Base-by-base conservation (phyloP, 2,329 filamentous ascomycete genomes). In the Zymoseptoria brevis region DNA sequence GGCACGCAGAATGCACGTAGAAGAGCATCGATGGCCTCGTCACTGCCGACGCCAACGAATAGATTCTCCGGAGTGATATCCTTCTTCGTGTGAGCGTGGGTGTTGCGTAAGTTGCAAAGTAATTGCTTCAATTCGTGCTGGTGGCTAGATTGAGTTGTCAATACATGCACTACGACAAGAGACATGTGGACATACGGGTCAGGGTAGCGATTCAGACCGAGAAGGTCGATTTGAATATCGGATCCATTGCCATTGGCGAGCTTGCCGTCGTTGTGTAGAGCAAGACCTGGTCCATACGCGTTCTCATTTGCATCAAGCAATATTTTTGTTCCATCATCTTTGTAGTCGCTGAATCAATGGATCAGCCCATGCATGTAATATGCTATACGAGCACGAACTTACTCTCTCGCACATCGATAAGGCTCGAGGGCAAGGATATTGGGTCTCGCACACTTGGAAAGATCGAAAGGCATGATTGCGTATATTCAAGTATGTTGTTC, bases 231-330 rank as follows among this genome's bases (percentile, higher is more conserved):
- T 60, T 86, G 77, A 19, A 86, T 79, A 26, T 80, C 78, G 3
- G 74, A 72, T 9, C 75, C 69, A 35, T 73, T 67, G 59, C 75
- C 75, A 53, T 78, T 74, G 55, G 79, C 72, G 9, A 82, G 75
- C 54, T 79, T 77, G 9, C 79, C 77, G 49, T 81, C 71, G 1
- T 71, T 68, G 29, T 75, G 75, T 54, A 86, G 67, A 2, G 80
- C 77, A 54, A 96, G 78, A 1, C 89, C 87, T 0, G 94, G 93
- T 0, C 94, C 94, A 70, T 88, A 96, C 60, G 94, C 91, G 72
- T 99, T 99, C 78, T 99, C 94, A 71, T 99, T 99, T 68, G 94
- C 94, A 73, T 99, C 94, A 66, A 99, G 88, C 56, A 99, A 87
- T 69, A 97, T 86, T 71, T 97, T 97, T 60, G 86, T 93, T 67